These are phyloP conservation scores for Plasmodium gonderi DNA, from an alignment of 169 alveolate genomes.

Conservation along the genomic window DNA sequence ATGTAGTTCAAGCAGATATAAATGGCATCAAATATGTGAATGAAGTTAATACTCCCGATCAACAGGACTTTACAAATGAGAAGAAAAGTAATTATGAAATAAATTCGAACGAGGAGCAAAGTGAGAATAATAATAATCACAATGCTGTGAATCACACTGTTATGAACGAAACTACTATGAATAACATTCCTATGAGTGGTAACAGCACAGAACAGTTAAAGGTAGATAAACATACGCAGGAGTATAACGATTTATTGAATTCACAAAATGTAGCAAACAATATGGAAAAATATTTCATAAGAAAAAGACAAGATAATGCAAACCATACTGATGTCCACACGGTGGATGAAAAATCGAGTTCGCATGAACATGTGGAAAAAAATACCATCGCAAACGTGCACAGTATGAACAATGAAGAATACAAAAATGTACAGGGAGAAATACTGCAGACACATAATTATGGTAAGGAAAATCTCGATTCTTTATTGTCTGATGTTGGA, in stretches of 20 bases:
- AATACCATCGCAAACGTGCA: not conserved
- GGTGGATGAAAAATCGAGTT: not conserved
- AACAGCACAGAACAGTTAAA: not conserved
- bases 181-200: not conserved
- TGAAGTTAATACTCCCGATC: not conserved
- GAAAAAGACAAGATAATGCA: slow-evolving; percentile 1
- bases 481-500: not conserved
- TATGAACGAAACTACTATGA: not conserved
- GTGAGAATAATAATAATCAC: not conserved
- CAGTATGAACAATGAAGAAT: too few species aligned
- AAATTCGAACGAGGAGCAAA: not conserved
- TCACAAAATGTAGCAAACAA: not conserved
- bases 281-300: not conserved
- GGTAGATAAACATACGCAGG: not conserved
- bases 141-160: not conserved
- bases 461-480: not conserved
- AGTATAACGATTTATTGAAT: not conserved
- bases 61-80: not conserved
- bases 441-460: not conserved
- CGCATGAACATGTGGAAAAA: not conserved
- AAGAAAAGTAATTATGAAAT: not conserved
- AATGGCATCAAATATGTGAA: not conserved
- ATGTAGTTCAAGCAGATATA: not conserved
- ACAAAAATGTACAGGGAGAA: not conserved
- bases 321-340: not conserved